A percentile compares a stretch with the other conserved stretches of the same genome.
Evolutionary conservation across 495 filamentous ascomycete species (phyloP).

Genomic region (Neurospora sp.): DNA sequence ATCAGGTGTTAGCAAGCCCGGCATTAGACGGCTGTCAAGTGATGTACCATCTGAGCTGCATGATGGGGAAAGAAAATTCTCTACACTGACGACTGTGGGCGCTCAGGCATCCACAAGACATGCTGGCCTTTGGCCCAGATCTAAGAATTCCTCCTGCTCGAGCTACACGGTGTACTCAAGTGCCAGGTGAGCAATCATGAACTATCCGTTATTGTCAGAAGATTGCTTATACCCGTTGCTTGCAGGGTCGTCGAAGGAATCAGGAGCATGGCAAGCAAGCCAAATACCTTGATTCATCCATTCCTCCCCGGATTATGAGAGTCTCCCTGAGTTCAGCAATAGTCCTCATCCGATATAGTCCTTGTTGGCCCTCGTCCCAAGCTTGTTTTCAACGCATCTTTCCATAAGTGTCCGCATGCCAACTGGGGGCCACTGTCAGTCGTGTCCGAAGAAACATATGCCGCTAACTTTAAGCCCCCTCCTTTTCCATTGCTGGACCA

Average conservation of each 20-base stretch:
- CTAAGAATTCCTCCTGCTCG: not conserved
- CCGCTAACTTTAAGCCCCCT: not conserved
- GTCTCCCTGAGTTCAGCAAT: not conserved
- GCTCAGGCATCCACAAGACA: not conserved
- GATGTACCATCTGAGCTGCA: not conserved
- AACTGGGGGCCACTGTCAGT: not conserved
- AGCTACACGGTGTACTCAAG: not conserved
- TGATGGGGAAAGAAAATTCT: not conserved
- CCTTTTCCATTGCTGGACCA: not conserved
- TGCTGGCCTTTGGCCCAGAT: not conserved
- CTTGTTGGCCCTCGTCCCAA: not conserved
- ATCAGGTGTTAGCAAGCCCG: not conserved
- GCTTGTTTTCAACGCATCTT: not conserved
- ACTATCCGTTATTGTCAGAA: not conserved
- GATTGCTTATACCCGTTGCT: not conserved
- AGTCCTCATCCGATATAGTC: not conserved
- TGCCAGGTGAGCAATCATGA: not conserved
- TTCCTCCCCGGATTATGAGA: not conserved
- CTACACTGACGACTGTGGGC: not conserved
- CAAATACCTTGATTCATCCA: not conserved
- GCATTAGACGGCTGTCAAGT: not conserved
- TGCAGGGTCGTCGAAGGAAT: not conserved
- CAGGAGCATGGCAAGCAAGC: not conserved
- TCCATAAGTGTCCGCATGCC: not conserved
- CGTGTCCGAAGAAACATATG: not conserved